Percentiles rank a stretch among this genome's conserved stretches.
Evolutionary conservation across 768 basidiomycete genomes (phyloP).

Genomic region (Phaffia tasmanica): DNA sequence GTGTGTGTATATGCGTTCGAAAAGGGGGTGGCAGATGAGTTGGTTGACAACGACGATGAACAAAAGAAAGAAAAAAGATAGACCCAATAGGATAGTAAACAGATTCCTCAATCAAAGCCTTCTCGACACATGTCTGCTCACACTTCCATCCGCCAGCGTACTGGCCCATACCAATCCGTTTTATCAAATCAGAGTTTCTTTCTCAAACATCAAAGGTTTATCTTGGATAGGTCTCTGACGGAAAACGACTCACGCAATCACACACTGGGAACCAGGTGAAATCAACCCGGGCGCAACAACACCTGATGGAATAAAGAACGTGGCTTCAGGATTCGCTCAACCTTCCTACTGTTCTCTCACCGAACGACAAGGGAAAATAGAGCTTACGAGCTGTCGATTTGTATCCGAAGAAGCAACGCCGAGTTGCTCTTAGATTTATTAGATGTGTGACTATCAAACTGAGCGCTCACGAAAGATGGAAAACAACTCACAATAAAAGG

Average conservation of each 20-base stretch:
- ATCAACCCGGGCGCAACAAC: conserved; percentile 90
- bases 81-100: conserved; percentile 85
- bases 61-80: conserved; percentile 31
- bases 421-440: no score
- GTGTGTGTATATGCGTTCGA: conserved; percentile 7
- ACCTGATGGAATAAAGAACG: conserved; percentile 34
- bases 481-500: conserved; percentile 22
- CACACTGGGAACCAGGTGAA: conserved; percentile 91
- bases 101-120: conserved; percentile 63
- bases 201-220: not conserved
- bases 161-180: not conserved
- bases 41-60: not conserved
- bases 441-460: no score
- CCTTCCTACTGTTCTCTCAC: no score
- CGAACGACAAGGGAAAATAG: no score
- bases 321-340: no score
- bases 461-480: not conserved
- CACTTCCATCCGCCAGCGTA: conserved; percentile 64
- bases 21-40: not conserved
- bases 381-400: conserved; percentile 17
- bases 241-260: conserved; percentile 45
- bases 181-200: not conserved
- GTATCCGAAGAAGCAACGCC: not conserved
- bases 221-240: not conserved
- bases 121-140: conserved; percentile 67